These are phyloP conservation scores for Gnomoniopsis sp. DNA, from an alignment of 2,329 filamentous ascomycete species.

Conservation along the genomic window DNA sequence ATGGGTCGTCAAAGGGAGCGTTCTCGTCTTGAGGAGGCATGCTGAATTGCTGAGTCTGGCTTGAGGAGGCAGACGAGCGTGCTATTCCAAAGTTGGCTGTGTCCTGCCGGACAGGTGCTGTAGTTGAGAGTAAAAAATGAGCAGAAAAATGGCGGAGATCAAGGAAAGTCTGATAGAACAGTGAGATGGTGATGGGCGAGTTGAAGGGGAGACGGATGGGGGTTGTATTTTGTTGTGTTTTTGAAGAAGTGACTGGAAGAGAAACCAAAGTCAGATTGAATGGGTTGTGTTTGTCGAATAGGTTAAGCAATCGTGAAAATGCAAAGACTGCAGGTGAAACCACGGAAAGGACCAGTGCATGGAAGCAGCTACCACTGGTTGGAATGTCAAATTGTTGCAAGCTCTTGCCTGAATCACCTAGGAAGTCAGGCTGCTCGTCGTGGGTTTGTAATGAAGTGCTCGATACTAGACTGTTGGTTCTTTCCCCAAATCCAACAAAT, in stretches of 20 bases:
- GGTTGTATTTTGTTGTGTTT: background rate
- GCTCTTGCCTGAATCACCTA: background rate
- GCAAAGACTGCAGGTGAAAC: slow-evolving; percentile 5
- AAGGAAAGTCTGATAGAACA: slow-evolving; percentile 13
- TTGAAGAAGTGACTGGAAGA: slow-evolving; percentile 12
- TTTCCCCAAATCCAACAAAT: background rate
- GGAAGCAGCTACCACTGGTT: slow-evolving; percentile 9
- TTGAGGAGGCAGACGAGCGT: slow-evolving; percentile 3
- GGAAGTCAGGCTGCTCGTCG: no score
- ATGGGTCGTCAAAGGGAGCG: slow-evolving; percentile 9
- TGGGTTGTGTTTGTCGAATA: background rate
- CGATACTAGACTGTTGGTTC: background rate
- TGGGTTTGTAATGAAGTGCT: background rate
- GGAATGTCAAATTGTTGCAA: background rate
- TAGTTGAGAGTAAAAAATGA: slow-evolving; percentile 11
- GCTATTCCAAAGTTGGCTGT: slow-evolving; percentile 12
- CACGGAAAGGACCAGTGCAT: background rate
- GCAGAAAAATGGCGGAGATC: slow-evolving; percentile 17
- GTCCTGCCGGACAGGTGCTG: slow-evolving; percentile 2
- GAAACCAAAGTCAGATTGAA: background rate
- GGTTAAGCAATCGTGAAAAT: background rate
- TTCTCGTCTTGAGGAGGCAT: slow-evolving; percentile 15
- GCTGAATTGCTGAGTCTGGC: background rate
- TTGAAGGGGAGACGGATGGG: background rate
- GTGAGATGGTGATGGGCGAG: background rate